Percentiles rank a stretch among this genome's conserved stretches.
Conservation (phyloP, 805 yeast species). For the Myxozyma vanderwaltii region DNA sequence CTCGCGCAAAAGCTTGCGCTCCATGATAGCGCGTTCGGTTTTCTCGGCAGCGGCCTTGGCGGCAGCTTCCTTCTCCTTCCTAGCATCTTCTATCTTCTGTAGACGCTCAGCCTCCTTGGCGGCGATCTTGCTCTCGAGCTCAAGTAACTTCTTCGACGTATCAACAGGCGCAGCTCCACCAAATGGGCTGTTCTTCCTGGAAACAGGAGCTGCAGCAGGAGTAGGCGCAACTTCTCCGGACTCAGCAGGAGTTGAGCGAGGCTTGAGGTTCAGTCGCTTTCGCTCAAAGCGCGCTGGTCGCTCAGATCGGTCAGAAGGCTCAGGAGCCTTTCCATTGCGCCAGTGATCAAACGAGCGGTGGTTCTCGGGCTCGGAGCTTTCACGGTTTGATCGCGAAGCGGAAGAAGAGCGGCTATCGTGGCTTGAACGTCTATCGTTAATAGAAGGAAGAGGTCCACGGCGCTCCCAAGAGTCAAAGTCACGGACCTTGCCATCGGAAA, state of each 20-base stretch:
- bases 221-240: slow-evolving; percentile 37
- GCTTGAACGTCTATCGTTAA: slow-evolving; percentile 42
- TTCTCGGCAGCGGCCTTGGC: slow-evolving; percentile 11
- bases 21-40: background rate
- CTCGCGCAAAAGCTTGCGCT: slow-evolving; percentile 7
- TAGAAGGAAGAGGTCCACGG: slow-evolving; percentile 38
- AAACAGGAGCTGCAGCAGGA: slow-evolving; percentile 36
- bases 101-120: slow-evolving; percentile 11
- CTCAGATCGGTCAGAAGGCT: too few species aligned
- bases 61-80: slow-evolving; percentile 16
- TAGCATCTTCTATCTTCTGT: slow-evolving; percentile 1
- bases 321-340: slow-evolving; percentile 38
- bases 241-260: slow-evolving; percentile 36
- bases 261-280: slow-evolving; percentile 47
- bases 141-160: slow-evolving; percentile 62
- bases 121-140: slow-evolving; percentile 52
- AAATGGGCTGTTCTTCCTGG: slow-evolving; percentile 63
- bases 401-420: slow-evolving; percentile 45
- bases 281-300: slow-evolving; percentile 45
- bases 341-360: slow-evolving; percentile 38
- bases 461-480: slow-evolving; percentile 48
- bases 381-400: slow-evolving; percentile 5
- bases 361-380: slow-evolving; percentile 17
- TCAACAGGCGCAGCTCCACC: slow-evolving; percentile 88
- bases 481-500: slow-evolving; percentile 48